These are phyloP conservation scores for Shiraia sp. DNA, from an alignment of 2,329 filamentous ascomycete species.

Conservation along the genomic window DNA sequence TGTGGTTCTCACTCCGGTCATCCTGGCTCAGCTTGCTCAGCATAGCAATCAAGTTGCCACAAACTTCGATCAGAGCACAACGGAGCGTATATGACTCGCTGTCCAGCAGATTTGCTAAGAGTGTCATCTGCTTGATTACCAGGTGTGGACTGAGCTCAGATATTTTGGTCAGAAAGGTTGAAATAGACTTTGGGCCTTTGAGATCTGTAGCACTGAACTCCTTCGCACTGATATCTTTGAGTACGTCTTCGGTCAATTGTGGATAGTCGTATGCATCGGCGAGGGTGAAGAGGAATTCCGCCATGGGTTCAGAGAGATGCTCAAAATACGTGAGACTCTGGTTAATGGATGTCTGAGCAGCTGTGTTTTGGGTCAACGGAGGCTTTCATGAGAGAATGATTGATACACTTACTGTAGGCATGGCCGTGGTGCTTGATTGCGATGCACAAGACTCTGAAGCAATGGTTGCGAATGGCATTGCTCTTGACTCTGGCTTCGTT, in stretches of 20 bases:
- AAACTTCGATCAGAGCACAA: conserved; percentile 94
- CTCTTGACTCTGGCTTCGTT: conserved; percentile 91
- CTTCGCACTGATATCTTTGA: conserved; percentile 93
- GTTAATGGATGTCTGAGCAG: conserved; percentile 95
- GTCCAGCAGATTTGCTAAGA: conserved; percentile 91
- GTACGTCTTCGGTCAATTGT: conserved; percentile 88
- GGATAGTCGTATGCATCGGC: conserved; percentile 97
- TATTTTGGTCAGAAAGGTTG: conserved; percentile 87
- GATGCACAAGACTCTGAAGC: conserved; percentile 94
- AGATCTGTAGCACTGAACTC: conserved; percentile 98
- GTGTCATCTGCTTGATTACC: conserved; percentile 96
- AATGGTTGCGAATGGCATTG: conserved; percentile 89
- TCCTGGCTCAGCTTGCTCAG: conserved; percentile 78
- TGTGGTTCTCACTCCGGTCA: conserved; percentile 88
- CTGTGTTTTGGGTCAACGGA: conserved; percentile 51
- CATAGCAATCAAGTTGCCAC: conserved; percentile 90
- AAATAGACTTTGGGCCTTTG: conserved; percentile 93
- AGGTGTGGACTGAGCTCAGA: conserved; percentile 89
- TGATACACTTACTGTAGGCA: conserved; percentile 76
- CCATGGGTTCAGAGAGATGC: conserved; percentile 98
- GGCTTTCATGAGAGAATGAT: too few species aligned
- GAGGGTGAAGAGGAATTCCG: conserved; percentile 93
- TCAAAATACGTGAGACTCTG: conserved; percentile 98
- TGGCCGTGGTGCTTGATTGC: conserved; percentile 98
- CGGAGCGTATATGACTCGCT: conserved; percentile 96